These are phyloP conservation scores for Chrysoporthe puriensis DNA, from an alignment of 2,329 filamentous ascomycete genomes.

Conservation along the genomic window DNA sequence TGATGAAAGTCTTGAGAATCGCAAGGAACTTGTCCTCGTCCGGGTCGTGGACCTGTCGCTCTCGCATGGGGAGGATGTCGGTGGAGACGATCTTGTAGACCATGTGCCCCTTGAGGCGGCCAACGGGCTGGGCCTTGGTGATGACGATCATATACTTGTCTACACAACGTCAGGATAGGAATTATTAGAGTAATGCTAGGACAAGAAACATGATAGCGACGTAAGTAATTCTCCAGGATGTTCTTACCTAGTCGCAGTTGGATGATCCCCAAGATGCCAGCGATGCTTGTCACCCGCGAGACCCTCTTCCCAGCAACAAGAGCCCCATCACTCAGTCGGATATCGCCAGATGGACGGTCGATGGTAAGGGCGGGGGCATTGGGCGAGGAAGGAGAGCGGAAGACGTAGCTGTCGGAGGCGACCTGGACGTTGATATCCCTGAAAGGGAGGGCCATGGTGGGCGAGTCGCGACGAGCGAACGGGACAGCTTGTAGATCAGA, in stretches of 20 bases:
- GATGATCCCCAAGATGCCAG: slow-evolving; percentile 92
- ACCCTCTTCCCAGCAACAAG: slow-evolving; percentile 74
- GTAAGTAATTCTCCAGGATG: not conserved
- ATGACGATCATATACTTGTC: slow-evolving; percentile 98
- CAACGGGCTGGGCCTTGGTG: slow-evolving; percentile 89
- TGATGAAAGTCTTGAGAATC: slow-evolving; percentile 80
- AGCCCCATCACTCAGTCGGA: slow-evolving; percentile 81
- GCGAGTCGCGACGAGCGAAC: slow-evolving; percentile 17
- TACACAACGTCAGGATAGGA: slow-evolving; percentile 34
- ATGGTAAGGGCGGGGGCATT: slow-evolving; percentile 85
- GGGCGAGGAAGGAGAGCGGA: slow-evolving; percentile 92
- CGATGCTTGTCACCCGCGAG: slow-evolving; percentile 81
- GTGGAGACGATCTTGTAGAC: slow-evolving; percentile 91
- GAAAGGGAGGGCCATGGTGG: slow-evolving; percentile 65
- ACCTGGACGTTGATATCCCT: slow-evolving; percentile 97
- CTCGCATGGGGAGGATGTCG: slow-evolving; percentile 91
- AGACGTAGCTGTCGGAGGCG: slow-evolving; percentile 89
- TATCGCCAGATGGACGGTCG: slow-evolving; percentile 88
- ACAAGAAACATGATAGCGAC: not conserved
- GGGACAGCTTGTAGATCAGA: slow-evolving; percentile 16
- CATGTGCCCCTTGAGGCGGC: slow-evolving; percentile 91
- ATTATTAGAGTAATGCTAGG: not conserved
- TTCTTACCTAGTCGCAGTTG: slow-evolving; percentile 83
- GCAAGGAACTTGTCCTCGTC: slow-evolving; percentile 92
- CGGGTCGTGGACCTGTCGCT: slow-evolving; percentile 85